Conservation (phyloP, 441 rosid genomes). For the Bocquillonia castaneifolia region DNA sequence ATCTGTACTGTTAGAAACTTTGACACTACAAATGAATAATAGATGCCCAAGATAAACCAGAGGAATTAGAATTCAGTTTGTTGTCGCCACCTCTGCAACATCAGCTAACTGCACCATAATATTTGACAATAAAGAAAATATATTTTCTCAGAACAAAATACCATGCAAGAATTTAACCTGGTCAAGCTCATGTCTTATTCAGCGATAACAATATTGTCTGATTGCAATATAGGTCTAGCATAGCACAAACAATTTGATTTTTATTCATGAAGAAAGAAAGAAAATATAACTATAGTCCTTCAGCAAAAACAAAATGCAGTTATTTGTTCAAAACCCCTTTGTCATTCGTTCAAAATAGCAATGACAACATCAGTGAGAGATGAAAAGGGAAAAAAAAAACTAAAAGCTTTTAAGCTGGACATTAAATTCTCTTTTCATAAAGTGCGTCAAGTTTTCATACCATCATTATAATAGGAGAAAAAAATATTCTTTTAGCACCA, state of each 20-base stretch:
- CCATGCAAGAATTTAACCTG: background rate
- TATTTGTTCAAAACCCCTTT: background rate
- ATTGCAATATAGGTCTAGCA: background rate
- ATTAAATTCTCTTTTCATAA: background rate
- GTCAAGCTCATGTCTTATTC: background rate
- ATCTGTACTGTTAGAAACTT: background rate
- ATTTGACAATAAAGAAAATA: background rate
- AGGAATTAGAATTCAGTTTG: background rate
- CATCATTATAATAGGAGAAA: background rate
- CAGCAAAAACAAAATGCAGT: background rate
- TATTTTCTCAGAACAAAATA: background rate
- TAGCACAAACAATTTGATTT: background rate
- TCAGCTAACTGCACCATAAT: background rate
- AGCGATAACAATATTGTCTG: background rate
- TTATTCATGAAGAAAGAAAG: background rate
- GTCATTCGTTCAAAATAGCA: background rate
- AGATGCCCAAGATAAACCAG: background rate
- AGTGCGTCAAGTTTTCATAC: background rate
- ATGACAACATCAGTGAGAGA: background rate
- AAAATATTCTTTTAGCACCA: background rate
- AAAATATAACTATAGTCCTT: background rate
- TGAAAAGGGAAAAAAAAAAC: background rate
- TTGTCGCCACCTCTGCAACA: background rate
- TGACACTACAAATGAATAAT: background rate
- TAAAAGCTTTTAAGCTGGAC: background rate